Evolutionary conservation across 1,284 basidiomycete genomes (phyloP).

Genomic region (Rhodotorula sp.): DNA sequence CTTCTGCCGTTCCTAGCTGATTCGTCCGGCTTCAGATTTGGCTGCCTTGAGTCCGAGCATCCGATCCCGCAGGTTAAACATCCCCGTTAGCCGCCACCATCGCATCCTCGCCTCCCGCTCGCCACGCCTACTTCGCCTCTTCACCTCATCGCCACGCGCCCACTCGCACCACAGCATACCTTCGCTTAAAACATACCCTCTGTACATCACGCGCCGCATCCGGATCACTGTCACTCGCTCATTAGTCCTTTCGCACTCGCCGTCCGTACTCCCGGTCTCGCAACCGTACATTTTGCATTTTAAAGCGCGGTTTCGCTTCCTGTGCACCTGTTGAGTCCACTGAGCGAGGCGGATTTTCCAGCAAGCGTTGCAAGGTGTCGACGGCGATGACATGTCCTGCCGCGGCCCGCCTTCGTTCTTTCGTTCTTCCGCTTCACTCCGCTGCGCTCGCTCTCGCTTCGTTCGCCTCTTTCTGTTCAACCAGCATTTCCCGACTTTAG

Average conservation of each 20-base stretch:
- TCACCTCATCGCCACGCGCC: background rate
- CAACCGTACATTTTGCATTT: background rate
- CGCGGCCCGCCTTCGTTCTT: background rate
- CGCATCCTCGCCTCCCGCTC: background rate
- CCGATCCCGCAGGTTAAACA: no score
- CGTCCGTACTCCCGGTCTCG: background rate
- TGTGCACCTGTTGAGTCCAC: background rate
- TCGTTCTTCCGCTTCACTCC: background rate
- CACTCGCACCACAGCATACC: background rate
- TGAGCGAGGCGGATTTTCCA: background rate
- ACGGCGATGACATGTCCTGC: background rate
- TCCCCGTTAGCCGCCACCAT: background rate
- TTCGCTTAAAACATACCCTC: slow-evolving; percentile 8
- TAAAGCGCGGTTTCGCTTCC: no score
- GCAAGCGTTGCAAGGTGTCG: background rate
- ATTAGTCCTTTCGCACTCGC: no score
- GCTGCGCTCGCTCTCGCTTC: background rate
- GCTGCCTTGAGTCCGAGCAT: slow-evolving; percentile 8
- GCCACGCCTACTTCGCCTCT: no score
- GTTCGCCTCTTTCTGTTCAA: background rate
- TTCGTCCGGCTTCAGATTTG: slow-evolving; percentile 10
- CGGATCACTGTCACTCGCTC: background rate
- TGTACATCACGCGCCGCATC: no score
- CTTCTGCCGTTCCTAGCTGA: background rate
- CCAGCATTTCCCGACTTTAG: background rate